Evolutionary conservation across 2,329 filamentous ascomycete genomes (phyloP).

Genomic region (Stagonosporopsis vannaccii): DNA sequence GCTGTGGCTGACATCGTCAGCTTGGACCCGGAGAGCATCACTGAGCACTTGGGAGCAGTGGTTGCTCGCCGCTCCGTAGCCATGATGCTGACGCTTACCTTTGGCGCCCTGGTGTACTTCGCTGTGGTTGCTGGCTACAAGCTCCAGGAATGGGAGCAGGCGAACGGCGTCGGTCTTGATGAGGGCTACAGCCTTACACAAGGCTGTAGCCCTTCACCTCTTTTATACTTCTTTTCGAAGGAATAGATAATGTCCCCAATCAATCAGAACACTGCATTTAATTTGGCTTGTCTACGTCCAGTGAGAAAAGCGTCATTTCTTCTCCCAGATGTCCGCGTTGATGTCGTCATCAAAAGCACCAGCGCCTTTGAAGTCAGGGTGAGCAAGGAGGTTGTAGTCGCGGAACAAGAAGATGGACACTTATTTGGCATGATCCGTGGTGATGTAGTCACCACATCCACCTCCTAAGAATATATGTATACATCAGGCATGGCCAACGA

Average conservation of each 20-base stretch:
- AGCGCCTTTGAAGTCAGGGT: neutral
- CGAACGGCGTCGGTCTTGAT: slow-evolving; percentile 5
- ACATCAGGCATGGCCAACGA: neutral
- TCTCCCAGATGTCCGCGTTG: neutral
- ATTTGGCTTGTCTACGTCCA: neutral
- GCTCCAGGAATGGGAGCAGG: slow-evolving; percentile 3
- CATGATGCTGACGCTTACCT: neutral
- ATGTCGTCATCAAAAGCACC: neutral
- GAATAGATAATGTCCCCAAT: no score
- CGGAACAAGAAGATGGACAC: neutral
- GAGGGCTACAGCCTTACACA: slow-evolving; percentile 1
- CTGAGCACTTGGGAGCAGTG: neutral
- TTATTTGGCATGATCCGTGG: neutral
- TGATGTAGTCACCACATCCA: neutral
- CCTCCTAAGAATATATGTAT: neutral
- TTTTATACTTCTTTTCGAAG: neutral
- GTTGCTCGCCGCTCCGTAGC: neutral
- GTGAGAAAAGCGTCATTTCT: neutral
- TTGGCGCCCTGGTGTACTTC: neutral
- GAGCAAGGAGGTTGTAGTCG: neutral
- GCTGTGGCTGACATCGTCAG: neutral
- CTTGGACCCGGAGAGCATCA: neutral
- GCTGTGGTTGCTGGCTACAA: neutral
- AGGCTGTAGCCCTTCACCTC: neutral
- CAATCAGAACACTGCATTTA: neutral